phyloP scores from a whole-genome alignment of 805 yeast genomes.

The Candida ponderosae region DNA sequence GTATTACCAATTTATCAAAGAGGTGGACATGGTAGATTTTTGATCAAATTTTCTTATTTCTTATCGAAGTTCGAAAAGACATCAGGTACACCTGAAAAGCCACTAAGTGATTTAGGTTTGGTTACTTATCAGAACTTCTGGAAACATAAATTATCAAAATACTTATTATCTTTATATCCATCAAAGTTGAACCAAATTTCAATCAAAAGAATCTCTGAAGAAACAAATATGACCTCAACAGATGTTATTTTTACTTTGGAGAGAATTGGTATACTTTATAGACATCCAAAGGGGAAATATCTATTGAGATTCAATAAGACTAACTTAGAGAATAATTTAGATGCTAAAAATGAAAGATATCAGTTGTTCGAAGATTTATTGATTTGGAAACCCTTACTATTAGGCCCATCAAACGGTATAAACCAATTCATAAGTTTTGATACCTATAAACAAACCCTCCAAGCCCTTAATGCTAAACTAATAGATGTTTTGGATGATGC shows the following conservation, averaged over 20 bases:
- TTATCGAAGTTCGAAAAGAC: conserved; percentile 82
- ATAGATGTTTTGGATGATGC: neutral
- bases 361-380: conserved; percentile 64
- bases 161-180: conserved; percentile 56
- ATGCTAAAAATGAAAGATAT: conserved; percentile 57
- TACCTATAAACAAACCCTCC: conserved; percentile 10
- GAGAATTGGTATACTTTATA: conserved; percentile 77
- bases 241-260: conserved; percentile 92
- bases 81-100: conserved; percentile 96
- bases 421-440: conserved; percentile 32
- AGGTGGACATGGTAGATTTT: conserved; percentile 85
- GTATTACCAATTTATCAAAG: conserved; percentile 96
- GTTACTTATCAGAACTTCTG: conserved; percentile 92
- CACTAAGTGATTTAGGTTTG: conserved; percentile 89
- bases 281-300: conserved; percentile 94
- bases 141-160: conserved; percentile 80
- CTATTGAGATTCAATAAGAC: conserved; percentile 71
- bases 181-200: conserved; percentile 53
- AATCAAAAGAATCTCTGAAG: conserved; percentile 81
- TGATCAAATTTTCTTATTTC: conserved; percentile 91
- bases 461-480: too few relatives aligned
- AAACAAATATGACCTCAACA: conserved; percentile 92
- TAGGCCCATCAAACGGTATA: conserved; percentile 87
- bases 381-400: conserved; percentile 89
- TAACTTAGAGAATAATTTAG: conserved; percentile 23